These are phyloP conservation scores for Zopfia rhizophila DNA, from an alignment of 2,329 filamentous ascomycete genomes.

Conservation along the genomic window DNA sequence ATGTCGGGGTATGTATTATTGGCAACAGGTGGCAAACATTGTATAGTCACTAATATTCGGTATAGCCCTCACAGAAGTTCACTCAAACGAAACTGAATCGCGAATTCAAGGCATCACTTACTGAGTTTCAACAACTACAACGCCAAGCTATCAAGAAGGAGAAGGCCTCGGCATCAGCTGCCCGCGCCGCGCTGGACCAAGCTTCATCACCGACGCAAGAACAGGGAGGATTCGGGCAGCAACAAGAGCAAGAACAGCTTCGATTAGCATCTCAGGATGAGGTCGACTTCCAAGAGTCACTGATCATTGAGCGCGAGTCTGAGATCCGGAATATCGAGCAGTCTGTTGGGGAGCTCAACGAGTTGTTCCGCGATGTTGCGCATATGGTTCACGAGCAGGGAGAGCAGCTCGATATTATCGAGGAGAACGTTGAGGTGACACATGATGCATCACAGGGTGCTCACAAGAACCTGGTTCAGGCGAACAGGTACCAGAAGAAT, in stretches of 20 bases:
- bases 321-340: conserved; percentile 99
- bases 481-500: conserved; percentile 92
- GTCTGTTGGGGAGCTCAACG: conserved; percentile 93
- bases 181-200: conserved; percentile 80
- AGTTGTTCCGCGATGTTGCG: conserved; percentile 96
- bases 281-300: conserved; percentile 94
- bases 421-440: conserved; percentile 86
- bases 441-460: conserved; percentile 84
- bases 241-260: conserved; percentile 73
- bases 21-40: not conserved
- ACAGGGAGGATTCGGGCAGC: conserved; percentile 70
- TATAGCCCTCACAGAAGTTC: conserved; percentile 91
- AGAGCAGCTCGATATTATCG: conserved; percentile 85
- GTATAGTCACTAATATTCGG: conserved; percentile 20
- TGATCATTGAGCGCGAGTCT: conserved; percentile 95
- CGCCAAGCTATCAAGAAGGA: conserved; percentile 91
- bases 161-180: conserved; percentile 83
- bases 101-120: conserved; percentile 88
- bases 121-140: conserved; percentile 94
- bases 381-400: conserved; percentile 97
- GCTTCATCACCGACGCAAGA: conserved; percentile 52
- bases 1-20: conserved; percentile 75
- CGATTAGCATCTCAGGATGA: conserved; percentile 91
- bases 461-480: conserved; percentile 84
- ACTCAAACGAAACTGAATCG: conserved; percentile 94